These are phyloP conservation scores for Ambispora gerdemannii DNA, from an alignment of 192 early-diverging fungal species.

Conservation along the genomic window DNA sequence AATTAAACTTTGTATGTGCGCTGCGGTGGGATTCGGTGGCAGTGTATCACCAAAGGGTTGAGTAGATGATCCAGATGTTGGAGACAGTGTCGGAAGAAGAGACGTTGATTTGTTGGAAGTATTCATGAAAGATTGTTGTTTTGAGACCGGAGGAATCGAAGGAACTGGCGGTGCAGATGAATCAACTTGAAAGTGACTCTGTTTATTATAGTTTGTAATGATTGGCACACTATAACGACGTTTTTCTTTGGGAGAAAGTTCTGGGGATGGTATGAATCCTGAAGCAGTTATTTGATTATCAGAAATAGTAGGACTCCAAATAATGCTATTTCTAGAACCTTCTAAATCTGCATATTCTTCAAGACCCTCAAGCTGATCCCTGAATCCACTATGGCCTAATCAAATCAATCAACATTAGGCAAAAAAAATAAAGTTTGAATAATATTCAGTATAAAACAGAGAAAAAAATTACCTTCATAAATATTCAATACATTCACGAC, in stretches of 20 bases:
- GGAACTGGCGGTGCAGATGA: neutral
- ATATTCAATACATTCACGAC: conserved; percentile 53
- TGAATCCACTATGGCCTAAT: neutral
- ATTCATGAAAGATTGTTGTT: too few species aligned
- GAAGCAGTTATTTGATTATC: too few species aligned
- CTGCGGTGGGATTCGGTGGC: neutral
- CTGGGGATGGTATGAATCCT: neutral
- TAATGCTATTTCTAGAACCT: neutral
- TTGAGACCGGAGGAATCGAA: too few species aligned
- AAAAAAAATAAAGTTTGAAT: neutral
- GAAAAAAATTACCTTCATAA: conserved; percentile 36
- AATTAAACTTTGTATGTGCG: neutral
- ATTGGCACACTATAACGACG: neutral
- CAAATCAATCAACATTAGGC: conserved; percentile 2
- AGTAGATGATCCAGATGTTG: neutral
- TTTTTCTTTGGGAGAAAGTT: neutral
- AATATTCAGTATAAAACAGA: neutral
- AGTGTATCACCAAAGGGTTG: neutral
- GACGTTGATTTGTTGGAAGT: too few species aligned
- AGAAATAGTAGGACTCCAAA: neutral
- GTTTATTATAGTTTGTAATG: neutral
- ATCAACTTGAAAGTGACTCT: neutral
- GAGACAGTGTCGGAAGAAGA: too few species aligned
- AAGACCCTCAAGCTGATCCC: neutral
- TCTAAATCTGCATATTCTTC: neutral